Conservation (phyloP, 2,329 filamentous ascomycete genomes). For the Xylaria sp. region DNA sequence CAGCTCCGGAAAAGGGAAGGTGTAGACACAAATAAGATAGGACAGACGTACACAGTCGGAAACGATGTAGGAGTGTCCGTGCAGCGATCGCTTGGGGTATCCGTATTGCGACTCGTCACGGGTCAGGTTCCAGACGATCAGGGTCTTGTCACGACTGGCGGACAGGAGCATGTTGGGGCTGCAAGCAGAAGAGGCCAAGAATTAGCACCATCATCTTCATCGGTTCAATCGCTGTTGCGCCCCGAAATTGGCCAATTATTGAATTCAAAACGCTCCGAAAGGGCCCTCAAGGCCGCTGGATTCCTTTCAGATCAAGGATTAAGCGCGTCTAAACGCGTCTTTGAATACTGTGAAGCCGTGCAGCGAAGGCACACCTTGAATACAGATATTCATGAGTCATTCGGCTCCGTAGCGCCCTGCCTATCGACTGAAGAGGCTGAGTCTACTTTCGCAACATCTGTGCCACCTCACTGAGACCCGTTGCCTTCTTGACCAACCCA, state of each 20-base stretch:
- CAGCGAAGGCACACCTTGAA: background rate
- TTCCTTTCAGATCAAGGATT: too few relatives aligned
- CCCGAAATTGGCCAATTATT: too few relatives aligned
- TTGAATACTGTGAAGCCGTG: background rate
- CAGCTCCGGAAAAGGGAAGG: background rate
- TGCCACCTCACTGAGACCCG: background rate
- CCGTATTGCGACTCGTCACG: slow-evolving; percentile 98
- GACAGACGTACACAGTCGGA: slow-evolving; percentile 91
- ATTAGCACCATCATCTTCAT: slow-evolving; percentile 39
- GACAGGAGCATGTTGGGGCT: slow-evolving; percentile 99
- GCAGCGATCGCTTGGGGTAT: slow-evolving; percentile 98
- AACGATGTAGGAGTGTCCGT: slow-evolving; percentile 99
- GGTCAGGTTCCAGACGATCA: slow-evolving; percentile 99
- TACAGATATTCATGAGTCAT: background rate
- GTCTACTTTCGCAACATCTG: slow-evolving; percentile 5
- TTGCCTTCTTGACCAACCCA: background rate
- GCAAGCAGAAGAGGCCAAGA: slow-evolving; percentile 27
- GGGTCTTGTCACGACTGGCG: slow-evolving; percentile 94
- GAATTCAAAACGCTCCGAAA: too few relatives aligned
- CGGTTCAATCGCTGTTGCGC: background rate
- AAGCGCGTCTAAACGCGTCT: too few relatives aligned
- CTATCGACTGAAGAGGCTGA: background rate
- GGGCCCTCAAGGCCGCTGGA: too few relatives aligned
- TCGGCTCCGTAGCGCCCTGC: background rate
- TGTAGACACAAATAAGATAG: background rate